phyloP scores from a whole-genome alignment of 768 basidiomycete genomes.

The Boletus vinaceobasis region DNA sequence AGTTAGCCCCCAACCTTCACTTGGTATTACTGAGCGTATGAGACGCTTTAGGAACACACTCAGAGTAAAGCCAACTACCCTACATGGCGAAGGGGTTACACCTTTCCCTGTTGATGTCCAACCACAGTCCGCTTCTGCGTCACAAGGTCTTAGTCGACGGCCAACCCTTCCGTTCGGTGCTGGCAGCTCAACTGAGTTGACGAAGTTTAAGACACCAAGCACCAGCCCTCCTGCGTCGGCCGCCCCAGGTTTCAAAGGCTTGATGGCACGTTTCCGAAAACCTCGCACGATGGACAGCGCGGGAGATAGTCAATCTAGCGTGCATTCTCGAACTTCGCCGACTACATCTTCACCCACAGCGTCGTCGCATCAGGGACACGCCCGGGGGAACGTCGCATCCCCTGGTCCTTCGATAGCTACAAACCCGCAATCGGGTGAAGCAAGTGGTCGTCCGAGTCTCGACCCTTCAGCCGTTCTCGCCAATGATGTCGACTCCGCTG shows the following conservation, averaged over 20 bases:
- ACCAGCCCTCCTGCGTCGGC: conserved; percentile 68
- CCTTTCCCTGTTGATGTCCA: conserved; percentile 43
- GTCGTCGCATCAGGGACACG: conserved; percentile 30
- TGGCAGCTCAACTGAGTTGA: conserved; percentile 45
- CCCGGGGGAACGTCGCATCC: conserved; percentile 31
- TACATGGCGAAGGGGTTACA: conserved; percentile 50
- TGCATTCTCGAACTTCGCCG: conserved; percentile 30
- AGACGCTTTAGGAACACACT: conserved; percentile 69
- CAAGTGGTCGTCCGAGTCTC: conserved; percentile 19
- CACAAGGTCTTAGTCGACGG: conserved; percentile 42
- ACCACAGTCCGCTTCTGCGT: conserved; percentile 26
- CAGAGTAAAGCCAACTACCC: conserved; percentile 47
- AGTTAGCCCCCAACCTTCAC: conserved; percentile 38
- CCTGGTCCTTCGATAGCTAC: conserved; percentile 15
- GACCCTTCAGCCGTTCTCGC: conserved; percentile 24
- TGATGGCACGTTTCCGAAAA: conserved; percentile 74
- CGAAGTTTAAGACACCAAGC: conserved; percentile 51
- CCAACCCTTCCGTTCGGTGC: conserved; percentile 41
- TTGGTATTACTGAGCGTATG: conserved; percentile 65
- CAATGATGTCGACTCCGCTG: conserved; percentile 42
- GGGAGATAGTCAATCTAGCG: conserved; percentile 30
- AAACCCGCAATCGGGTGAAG: conserved; percentile 11
- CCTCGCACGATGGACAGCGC: conserved; percentile 28
- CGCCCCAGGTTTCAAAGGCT: conserved; percentile 71
- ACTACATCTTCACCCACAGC: conserved; percentile 36